These are phyloP conservation scores for Saccharomycopsis sp. DNA, from an alignment of 805 yeast species.

Conservation along the genomic window DNA sequence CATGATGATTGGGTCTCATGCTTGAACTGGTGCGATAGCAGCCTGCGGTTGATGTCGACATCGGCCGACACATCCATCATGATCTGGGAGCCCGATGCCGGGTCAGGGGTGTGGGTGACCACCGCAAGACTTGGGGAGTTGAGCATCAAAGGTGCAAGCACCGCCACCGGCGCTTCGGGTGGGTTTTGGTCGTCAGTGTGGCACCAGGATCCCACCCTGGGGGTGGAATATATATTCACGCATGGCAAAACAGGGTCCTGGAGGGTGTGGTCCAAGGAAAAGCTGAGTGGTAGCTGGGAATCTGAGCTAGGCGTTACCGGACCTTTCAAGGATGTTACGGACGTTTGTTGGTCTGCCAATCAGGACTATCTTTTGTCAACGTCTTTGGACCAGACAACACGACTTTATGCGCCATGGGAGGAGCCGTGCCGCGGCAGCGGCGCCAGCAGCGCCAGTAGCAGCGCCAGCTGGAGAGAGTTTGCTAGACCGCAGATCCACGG, in stretches of 20 bases:
- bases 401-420: slow-evolving; percentile 65
- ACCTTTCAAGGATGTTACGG: slow-evolving; percentile 64
- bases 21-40: slow-evolving; percentile 61
- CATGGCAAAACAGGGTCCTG: slow-evolving; percentile 91
- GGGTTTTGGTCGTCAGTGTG: slow-evolving; percentile 66
- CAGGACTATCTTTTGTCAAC: slow-evolving; percentile 68
- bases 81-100: slow-evolving; percentile 85
- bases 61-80: slow-evolving; percentile 91
- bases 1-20: slow-evolving; percentile 97
- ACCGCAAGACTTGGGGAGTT: slow-evolving; percentile 78
- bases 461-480: slow-evolving; percentile 72
- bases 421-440: slow-evolving; percentile 23
- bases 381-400: slow-evolving; percentile 88
- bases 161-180: slow-evolving; percentile 93
- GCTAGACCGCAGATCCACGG: slow-evolving; percentile 98
- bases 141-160: slow-evolving; percentile 92
- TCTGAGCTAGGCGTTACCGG: slow-evolving; percentile 60
- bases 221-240: slow-evolving; percentile 52
- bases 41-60: slow-evolving; percentile 61
- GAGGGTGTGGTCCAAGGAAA: slow-evolving; percentile 54
- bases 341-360: slow-evolving; percentile 59
- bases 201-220: slow-evolving; percentile 37
- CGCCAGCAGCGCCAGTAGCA: slow-evolving; percentile 27
- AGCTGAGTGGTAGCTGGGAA: slow-evolving; percentile 37
- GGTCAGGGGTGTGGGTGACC: slow-evolving; percentile 87